Percentiles rank a stretch among this genome's conserved stretches.
These are phyloP conservation scores for Russula vinacea DNA, from an alignment of 768 basidiomycete species.

Conservation along the genomic window DNA sequence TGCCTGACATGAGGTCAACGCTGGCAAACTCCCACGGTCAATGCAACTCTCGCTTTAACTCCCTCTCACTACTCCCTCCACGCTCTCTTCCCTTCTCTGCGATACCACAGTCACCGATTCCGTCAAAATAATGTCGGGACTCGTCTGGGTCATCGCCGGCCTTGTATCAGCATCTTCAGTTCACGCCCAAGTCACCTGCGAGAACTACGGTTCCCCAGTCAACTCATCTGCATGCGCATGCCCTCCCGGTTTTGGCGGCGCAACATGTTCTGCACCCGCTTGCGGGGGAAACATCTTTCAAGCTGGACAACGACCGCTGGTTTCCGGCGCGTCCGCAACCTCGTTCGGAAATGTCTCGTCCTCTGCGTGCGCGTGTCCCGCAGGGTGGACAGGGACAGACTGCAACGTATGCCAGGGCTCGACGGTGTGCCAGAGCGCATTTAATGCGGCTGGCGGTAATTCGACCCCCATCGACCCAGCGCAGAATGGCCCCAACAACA, in stretches of 20 bases:
- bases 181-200: constrained; percentile 44
- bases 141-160: neutral
- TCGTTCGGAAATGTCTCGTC: constrained; percentile 64
- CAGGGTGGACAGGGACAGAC: constrained; percentile 72
- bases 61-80: no score
- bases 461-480: constrained; percentile 30
- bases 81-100: neutral
- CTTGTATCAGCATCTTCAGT: constrained; percentile 3
- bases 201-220: constrained; percentile 58
- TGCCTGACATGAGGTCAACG: no score
- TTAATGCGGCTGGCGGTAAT: constrained; percentile 42
- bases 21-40: no score
- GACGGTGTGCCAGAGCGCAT: constrained; percentile 66
- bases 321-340: constrained; percentile 37
- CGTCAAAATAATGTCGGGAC: neutral
- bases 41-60: no score
- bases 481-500: constrained; percentile 51
- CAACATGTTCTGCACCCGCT: constrained; percentile 61
- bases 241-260: constrained; percentile 77
- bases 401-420: constrained; percentile 77
- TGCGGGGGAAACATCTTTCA: constrained; percentile 85
- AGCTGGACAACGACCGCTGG: constrained; percentile 54
- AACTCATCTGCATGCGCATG: constrained; percentile 66
- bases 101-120: neutral
- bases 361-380: constrained; percentile 63